These are phyloP conservation scores for Crepidotus sp. DNA, from an alignment of 1,284 basidiomycete genomes.

Conservation along the genomic window DNA sequence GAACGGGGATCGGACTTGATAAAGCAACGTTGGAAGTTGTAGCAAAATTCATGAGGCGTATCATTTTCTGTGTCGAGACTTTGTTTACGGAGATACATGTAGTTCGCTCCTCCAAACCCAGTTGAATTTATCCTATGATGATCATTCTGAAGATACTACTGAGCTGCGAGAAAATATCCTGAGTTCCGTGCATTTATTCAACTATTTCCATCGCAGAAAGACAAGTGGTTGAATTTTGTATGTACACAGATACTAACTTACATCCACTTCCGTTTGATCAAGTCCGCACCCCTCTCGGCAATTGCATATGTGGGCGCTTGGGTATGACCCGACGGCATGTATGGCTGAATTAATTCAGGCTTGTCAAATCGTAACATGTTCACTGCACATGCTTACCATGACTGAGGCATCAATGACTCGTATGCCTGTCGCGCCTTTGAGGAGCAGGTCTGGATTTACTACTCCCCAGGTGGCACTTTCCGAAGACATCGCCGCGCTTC, in stretches of 20 bases:
- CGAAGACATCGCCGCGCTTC: no score
- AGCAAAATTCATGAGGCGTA: no score
- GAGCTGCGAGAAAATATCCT: no score
- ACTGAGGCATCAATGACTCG: constrained; percentile 36
- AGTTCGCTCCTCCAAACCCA: no score
- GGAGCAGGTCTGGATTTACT: constrained; percentile 34
- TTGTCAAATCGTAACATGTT: not conserved
- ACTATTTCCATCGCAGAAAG: no score
- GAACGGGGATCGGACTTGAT: constrained; percentile 22
- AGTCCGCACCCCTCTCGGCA: constrained; percentile 23
- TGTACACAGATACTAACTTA: no score
- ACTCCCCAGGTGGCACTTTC: constrained; percentile 19
- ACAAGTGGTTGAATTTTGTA: no score
- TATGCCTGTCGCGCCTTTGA: constrained; percentile 29
- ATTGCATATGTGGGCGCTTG: constrained; percentile 23
- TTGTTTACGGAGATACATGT: no score
- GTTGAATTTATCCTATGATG: no score
- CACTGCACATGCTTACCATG: constrained; percentile 19
- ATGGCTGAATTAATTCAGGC: constrained; percentile 18
- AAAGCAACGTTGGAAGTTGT: constrained; percentile 11
- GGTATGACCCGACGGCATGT: constrained; percentile 21
- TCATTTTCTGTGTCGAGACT: no score
- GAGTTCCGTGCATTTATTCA: no score
- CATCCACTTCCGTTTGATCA: constrained; percentile 19
- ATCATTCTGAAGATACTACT: no score